These are phyloP conservation scores for Aureobasidium sp. DNA, from an alignment of 2,329 filamentous ascomycete genomes.

Conservation along the genomic window DNA sequence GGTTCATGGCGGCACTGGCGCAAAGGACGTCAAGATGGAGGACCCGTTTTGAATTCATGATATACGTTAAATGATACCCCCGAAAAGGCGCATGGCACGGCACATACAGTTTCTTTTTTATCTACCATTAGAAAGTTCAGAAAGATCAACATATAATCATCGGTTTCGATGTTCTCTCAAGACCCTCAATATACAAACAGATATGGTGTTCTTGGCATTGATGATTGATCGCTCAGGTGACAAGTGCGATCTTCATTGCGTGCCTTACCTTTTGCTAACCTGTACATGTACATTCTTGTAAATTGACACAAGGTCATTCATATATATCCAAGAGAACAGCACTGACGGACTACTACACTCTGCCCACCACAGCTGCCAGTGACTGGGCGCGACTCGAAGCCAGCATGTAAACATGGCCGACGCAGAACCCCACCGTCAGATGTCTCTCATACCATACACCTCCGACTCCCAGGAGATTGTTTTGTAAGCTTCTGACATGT, in stretches of 20 bases:
- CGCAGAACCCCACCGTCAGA: conserved; percentile 31
- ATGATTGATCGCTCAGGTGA: conserved; percentile 1
- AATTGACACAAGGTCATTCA: not conserved
- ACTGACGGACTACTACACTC: not conserved
- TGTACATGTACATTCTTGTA: not conserved
- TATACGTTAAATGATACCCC: conserved; percentile 19
- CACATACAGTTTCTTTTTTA: not conserved
- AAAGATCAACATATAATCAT: not conserved
- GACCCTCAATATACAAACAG: not conserved
- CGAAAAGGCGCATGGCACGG: not conserved
- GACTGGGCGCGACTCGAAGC: not conserved
- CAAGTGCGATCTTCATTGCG: not conserved
- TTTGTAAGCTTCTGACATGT: conserved; percentile 51
- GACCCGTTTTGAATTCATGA: conserved; percentile 31
- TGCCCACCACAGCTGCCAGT: not conserved
- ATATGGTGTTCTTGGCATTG: not conserved
- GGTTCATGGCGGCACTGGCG: conserved; percentile 46
- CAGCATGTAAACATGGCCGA: conserved; percentile 16
- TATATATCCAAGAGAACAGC: not conserved
- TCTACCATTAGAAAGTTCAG: not conserved
- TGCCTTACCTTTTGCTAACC: not conserved
- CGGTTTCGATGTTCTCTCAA: not conserved
- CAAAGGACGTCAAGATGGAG: conserved; percentile 47
- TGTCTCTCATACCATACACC: conserved; percentile 70
- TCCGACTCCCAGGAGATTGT: conserved; percentile 72